A percentile compares a stretch with the other conserved stretches of the same genome.
phyloP scores from a whole-genome alignment of 2,329 filamentous ascomycete species.

The Colletotrichum viniferum region DNA sequence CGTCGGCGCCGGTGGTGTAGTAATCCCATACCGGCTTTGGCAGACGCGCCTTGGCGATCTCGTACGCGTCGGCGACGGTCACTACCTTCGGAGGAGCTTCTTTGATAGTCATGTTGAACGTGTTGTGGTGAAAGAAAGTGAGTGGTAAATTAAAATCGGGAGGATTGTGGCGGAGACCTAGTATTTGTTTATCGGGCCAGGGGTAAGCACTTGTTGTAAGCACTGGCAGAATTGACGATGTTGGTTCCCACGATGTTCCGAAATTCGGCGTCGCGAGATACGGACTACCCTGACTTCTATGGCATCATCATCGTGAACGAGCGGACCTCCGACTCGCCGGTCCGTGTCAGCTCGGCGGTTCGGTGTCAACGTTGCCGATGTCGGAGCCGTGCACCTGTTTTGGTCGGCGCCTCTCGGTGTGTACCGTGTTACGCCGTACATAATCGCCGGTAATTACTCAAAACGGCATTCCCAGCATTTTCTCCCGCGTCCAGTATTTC shows the following conservation, averaged over 20 bases:
- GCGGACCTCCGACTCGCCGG: background rate
- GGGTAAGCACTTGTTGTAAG: background rate
- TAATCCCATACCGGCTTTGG: slow-evolving; percentile 24
- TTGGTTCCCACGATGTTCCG: background rate
- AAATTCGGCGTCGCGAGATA: background rate
- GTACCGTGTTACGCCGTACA: background rate
- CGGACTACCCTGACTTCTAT: background rate
- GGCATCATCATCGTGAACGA: background rate
- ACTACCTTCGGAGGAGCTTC: slow-evolving; percentile 1
- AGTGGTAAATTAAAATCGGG: background rate
- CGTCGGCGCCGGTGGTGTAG: slow-evolving; percentile 27
- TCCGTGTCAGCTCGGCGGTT: background rate
- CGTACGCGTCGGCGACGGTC: slow-evolving; percentile 16
- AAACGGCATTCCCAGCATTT: slow-evolving; percentile 75
- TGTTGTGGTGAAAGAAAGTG: background rate
- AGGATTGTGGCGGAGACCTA: background rate
- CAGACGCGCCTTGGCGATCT: slow-evolving; percentile 15
- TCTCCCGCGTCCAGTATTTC: slow-evolving; percentile 76
- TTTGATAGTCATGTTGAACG: background rate
- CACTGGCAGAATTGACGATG: background rate
- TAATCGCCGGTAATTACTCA: slow-evolving; percentile 37
- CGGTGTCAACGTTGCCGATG: background rate
- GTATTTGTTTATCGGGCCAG: background rate
- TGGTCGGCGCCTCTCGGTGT: background rate
- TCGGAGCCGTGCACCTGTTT: background rate